These are phyloP conservation scores for Begonia masoniana DNA, from an alignment of 306 rosid genomes.

Conservation along the genomic window DNA sequence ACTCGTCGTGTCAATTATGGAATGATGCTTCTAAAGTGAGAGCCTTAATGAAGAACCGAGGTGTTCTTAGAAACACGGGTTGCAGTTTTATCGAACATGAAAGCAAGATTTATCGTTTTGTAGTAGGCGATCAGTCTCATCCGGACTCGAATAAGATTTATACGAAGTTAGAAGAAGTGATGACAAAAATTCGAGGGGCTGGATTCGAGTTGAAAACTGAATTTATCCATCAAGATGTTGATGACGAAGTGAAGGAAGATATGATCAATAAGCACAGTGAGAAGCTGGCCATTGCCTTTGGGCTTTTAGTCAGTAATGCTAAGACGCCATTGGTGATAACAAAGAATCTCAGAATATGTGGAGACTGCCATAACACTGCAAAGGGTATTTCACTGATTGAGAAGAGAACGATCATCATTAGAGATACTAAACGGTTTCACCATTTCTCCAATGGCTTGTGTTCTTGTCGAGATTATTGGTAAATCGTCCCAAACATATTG, in stretches of 20 bases:
- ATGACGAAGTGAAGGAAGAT: slow-evolving; percentile 44
- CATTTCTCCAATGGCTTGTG: slow-evolving; percentile 46
- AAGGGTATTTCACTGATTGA: slow-evolving; percentile 45
- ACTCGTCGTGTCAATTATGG: slow-evolving; percentile 59
- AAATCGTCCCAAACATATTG: neutral
- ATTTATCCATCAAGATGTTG: slow-evolving; percentile 51
- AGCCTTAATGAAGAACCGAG: slow-evolving; percentile 49
- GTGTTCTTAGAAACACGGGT: slow-evolving; percentile 35
- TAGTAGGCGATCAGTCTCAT: slow-evolving; percentile 51
- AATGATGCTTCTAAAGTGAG: slow-evolving; percentile 50
- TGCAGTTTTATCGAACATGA: slow-evolving; percentile 52
- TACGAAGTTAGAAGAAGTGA: slow-evolving; percentile 41
- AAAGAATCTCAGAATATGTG: slow-evolving; percentile 63
- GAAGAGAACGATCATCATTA: slow-evolving; percentile 39
- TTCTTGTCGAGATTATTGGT: slow-evolving; percentile 76
- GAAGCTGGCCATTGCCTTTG: slow-evolving; percentile 77
- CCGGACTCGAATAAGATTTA: slow-evolving; percentile 46
- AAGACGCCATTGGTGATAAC: slow-evolving; percentile 35
- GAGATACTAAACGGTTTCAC: slow-evolving; percentile 76
- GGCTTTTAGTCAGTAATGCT: slow-evolving; percentile 37
- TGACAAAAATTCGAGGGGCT: slow-evolving; percentile 30
- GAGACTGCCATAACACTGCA: slow-evolving; percentile 56
- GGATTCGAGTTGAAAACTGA: slow-evolving; percentile 56
- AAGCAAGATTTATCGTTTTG: slow-evolving; percentile 40
- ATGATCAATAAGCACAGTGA: slow-evolving; percentile 66